Evolutionary conservation across 1,284 basidiomycete species (phyloP).

Genomic region (Austroboletus niveus): DNA sequence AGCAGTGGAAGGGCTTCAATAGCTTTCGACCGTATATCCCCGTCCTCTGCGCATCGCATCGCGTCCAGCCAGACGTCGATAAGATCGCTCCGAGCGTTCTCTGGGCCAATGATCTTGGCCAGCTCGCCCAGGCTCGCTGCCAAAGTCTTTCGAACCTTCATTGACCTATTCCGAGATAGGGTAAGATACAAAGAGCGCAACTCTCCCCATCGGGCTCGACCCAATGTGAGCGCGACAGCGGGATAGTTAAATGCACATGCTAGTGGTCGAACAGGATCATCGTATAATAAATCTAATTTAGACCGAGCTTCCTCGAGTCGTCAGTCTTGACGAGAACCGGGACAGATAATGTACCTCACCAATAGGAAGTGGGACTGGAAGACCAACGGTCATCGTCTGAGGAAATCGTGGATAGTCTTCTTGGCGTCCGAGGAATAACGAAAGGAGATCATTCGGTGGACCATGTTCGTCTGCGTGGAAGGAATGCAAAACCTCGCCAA

Average conservation of each 20-base stretch:
- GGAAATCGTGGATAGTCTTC: slow-evolving; percentile 37
- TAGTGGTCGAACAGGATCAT: slow-evolving; percentile 71
- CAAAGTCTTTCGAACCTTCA: slow-evolving; percentile 73
- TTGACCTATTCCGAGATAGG: slow-evolving; percentile 56
- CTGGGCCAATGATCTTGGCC: slow-evolving; percentile 79
- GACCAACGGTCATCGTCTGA: slow-evolving; percentile 11
- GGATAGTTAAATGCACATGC: slow-evolving; percentile 96
- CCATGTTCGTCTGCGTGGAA: slow-evolving; percentile 72
- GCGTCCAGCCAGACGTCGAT: slow-evolving; percentile 71
- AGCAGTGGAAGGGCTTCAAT: slow-evolving; percentile 65
- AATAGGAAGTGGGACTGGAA: slow-evolving; percentile 11
- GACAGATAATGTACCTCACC: slow-evolving; percentile 15
- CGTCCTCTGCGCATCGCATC: slow-evolving; percentile 55
- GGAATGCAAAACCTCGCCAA: slow-evolving; percentile 89
- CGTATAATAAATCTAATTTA: slow-evolving; percentile 43
- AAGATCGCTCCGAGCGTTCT: slow-evolving; percentile 70
- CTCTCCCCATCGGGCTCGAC: slow-evolving; percentile 73
- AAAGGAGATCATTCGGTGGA: slow-evolving; percentile 78
- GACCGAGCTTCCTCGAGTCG: slow-evolving; percentile 17
- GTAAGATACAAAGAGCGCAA: slow-evolving; percentile 70
- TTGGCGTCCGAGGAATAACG: slow-evolving; percentile 69
- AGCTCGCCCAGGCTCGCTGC: slow-evolving; percentile 90
- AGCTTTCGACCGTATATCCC: slow-evolving; percentile 70
- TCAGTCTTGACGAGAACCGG: slow-evolving; percentile 9
- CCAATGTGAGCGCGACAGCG: slow-evolving; percentile 86